These are phyloP conservation scores for Firmiana major DNA, from an alignment of 345 rosid species.

Conservation along the genomic window DNA sequence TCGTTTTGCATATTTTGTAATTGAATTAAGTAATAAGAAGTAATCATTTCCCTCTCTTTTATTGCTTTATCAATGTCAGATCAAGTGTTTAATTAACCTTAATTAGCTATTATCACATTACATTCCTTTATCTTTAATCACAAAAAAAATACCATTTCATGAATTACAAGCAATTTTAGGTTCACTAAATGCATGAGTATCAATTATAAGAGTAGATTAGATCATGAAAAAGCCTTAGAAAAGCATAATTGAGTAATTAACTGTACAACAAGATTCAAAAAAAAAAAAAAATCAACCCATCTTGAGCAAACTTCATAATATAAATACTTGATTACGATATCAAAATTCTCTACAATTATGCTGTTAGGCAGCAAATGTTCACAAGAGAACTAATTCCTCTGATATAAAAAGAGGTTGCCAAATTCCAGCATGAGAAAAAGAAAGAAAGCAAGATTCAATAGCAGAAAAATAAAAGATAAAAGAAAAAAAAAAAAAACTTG, in stretches of 20 bases:
- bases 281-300: too few species aligned
- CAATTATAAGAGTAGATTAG: too few species aligned
- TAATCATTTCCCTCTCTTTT: background rate
- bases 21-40: background rate
- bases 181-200: too few species aligned
- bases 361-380: constrained; percentile 13
- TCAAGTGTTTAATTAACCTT: background rate
- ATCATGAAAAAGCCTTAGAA: too few species aligned
- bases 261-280: too few species aligned
- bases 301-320: too few species aligned
- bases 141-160: too few species aligned
- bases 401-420: constrained; percentile 9
- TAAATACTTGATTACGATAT: background rate
- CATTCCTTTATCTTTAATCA: too few species aligned
- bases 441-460: constrained; percentile 5
- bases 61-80: background rate
- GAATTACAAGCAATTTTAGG: too few species aligned
- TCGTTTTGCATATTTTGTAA: background rate
- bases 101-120: too few species aligned
- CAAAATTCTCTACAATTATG: background rate
- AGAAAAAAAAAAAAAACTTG: background rate
- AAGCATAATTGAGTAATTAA: too few species aligned
- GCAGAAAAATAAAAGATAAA: background rate
- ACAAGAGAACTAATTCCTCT: constrained; percentile 8
- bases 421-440: background rate